Percentiles rank a stretch among this genome's conserved stretches.
Evolutionary conservation across 1,284 basidiomycete species (phyloP).

Genomic region (Sporisorium graminicola): DNA sequence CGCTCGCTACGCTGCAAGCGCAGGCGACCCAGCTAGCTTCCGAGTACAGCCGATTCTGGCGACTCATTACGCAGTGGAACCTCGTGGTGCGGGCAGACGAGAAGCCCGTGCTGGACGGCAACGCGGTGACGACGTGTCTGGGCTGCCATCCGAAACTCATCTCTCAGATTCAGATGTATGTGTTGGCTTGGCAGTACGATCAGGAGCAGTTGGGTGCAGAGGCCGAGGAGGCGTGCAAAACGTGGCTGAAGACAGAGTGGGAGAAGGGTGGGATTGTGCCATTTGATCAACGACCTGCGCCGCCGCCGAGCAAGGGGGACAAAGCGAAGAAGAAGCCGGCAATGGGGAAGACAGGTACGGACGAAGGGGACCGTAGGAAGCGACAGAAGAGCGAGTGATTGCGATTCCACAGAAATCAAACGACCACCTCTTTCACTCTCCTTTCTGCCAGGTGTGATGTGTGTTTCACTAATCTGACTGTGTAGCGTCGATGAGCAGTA

Average conservation of each 20-base stretch:
- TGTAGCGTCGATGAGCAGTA: background rate
- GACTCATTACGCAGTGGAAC: slow-evolving; percentile 23
- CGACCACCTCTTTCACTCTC: background rate
- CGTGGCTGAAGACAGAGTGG: slow-evolving; percentile 58
- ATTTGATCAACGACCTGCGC: slow-evolving; percentile 40
- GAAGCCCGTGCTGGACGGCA: slow-evolving; percentile 60
- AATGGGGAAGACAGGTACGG: background rate
- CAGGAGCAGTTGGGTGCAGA: background rate
- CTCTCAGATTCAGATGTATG: slow-evolving; percentile 51
- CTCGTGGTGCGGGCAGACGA: slow-evolving; percentile 40
- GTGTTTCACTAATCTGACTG: background rate
- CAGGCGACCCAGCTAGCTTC: slow-evolving; percentile 19
- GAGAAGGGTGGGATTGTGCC: slow-evolving; percentile 57
- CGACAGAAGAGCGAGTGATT: slow-evolving; percentile 54
- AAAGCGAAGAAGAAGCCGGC: slow-evolving; percentile 38
- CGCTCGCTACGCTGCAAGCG: slow-evolving; percentile 11
- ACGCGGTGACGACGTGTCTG: slow-evolving; percentile 46
- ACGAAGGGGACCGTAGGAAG: slow-evolving; percentile 30
- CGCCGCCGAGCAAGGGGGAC: slow-evolving; percentile 26
- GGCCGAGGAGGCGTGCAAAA: slow-evolving; percentile 28
- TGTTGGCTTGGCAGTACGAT: slow-evolving; percentile 63
- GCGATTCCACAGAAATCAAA: too few species aligned
- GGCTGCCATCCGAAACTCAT: slow-evolving; percentile 52
- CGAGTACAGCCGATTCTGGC: slow-evolving; percentile 51
- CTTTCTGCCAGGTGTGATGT: too few species aligned